A percentile compares a stretch with the other conserved stretches of the same genome.
These are phyloP conservation scores for Geotrichum histeridarum DNA, from an alignment of 1,139 yeast genomes.

Conservation along the genomic window DNA sequence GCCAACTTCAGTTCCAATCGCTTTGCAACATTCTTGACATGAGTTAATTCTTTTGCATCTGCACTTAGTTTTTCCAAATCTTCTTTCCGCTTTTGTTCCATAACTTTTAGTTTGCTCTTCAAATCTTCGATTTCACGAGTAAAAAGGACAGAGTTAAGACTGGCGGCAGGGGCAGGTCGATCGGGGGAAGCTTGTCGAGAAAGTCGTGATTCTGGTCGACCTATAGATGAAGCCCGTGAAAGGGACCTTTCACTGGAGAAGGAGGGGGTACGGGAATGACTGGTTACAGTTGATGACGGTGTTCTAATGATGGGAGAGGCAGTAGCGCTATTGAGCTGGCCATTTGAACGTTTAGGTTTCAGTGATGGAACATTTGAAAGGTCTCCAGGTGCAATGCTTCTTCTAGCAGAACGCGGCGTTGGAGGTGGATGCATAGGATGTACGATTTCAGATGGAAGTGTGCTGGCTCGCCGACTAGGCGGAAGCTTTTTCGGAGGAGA, in stretches of 20 bases:
- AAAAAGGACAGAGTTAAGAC: conserved; percentile 15
- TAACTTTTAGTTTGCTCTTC: conserved; percentile 30
- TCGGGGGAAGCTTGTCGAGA: conserved; percentile 15
- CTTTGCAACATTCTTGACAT: conserved; percentile 43
- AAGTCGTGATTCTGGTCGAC: conserved; percentile 15
- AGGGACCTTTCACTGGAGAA: conserved; percentile 10
- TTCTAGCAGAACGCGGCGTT: not conserved
- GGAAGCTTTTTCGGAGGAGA: not conserved
- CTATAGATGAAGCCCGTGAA: conserved; percentile 10
- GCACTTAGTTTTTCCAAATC: conserved; percentile 31
- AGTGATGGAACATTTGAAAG: not conserved
- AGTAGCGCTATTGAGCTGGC: not conserved
- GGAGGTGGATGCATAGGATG: conserved; percentile 5
- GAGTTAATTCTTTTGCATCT: conserved; percentile 31
- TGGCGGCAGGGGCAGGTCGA: not conserved
- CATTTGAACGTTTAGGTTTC: not conserved
- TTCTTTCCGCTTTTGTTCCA: conserved; percentile 34
- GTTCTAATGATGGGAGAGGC: not conserved
- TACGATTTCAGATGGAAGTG: not conserved
- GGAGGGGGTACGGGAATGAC: not conserved
- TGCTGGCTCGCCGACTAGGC: conserved; percentile 5
- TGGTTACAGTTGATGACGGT: not conserved
- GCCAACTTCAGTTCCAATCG: conserved; percentile 34
- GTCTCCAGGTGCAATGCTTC: conserved; percentile 3
- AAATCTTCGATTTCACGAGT: conserved; percentile 31